phyloP scores from a whole-genome alignment of 495 filamentous ascomycete species.

The Xylaria grammica region DNA sequence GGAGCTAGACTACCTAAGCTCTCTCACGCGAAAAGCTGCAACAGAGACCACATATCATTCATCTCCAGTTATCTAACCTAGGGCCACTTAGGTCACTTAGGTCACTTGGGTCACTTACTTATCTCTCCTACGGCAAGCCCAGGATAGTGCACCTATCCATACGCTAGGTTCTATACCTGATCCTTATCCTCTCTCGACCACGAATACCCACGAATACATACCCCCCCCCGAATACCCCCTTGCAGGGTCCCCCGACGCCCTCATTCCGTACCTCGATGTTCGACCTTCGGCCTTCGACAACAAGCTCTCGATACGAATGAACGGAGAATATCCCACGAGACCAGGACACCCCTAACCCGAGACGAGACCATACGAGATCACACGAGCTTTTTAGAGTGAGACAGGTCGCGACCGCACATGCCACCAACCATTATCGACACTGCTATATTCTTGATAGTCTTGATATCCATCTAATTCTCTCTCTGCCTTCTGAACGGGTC shows the following conservation, averaged over 20 bases:
- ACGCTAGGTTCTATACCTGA: too few relatives aligned
- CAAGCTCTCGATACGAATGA: neutral
- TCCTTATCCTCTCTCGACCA: too few relatives aligned
- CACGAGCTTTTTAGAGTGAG: conserved; percentile 1
- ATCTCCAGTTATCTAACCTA: too few relatives aligned
- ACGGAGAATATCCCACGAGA: conserved; percentile 21
- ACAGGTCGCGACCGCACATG: conserved; percentile 8
- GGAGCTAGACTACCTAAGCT: too few relatives aligned
- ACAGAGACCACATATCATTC: too few relatives aligned
- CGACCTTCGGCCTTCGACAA: neutral
- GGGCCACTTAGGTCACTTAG: too few relatives aligned
- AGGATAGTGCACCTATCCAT: too few relatives aligned
- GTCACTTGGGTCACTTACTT: too few relatives aligned
- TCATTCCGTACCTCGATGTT: neutral
- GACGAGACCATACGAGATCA: conserved; percentile 18
- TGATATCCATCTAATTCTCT: neutral
- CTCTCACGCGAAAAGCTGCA: too few relatives aligned
- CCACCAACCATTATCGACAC: neutral
- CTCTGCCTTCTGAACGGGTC: neutral
- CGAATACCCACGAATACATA: too few relatives aligned
- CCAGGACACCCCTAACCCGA: conserved; percentile 14
- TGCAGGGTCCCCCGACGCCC: neutral
- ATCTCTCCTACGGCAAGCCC: too few relatives aligned
- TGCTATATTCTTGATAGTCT: neutral
- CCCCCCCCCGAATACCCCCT: too few relatives aligned